A percentile compares a stretch with the other conserved stretches of the same genome.
Evolutionary conservation across 1,284 basidiomycete species (phyloP).

Genomic region (Melampsora larici-populina): DNA sequence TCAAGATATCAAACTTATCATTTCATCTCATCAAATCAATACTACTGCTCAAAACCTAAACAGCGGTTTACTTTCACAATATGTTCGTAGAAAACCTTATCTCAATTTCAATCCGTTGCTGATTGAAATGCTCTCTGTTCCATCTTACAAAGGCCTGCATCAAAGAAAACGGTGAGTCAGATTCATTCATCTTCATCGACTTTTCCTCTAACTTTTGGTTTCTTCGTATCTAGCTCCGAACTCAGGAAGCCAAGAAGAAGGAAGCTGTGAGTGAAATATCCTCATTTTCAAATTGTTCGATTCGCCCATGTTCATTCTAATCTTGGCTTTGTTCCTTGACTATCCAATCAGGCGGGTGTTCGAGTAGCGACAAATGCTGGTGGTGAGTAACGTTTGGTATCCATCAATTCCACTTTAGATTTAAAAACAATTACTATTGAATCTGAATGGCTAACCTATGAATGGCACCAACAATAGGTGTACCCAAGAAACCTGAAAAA

Average conservation of each 20-base stretch:
- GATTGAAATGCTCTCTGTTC: too few relatives aligned
- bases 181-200: too few relatives aligned
- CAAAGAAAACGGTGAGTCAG: slow-evolving; percentile 37
- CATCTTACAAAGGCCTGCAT: slow-evolving; percentile 24
- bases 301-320: not conserved
- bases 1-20: too few relatives aligned
- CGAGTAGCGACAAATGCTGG: slow-evolving; percentile 37
- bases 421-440: not conserved
- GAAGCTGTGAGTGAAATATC: slow-evolving; percentile 13
- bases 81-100: too few relatives aligned
- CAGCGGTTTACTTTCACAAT: too few relatives aligned
- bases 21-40: too few relatives aligned
- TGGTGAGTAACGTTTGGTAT: not conserved
- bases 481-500: slow-evolving; percentile 41
- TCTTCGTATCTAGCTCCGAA: slow-evolving; percentile 24
- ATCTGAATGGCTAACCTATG: not conserved
- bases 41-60: too few relatives aligned
- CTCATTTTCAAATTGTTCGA: not conserved
- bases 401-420: not conserved
- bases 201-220: not conserved
- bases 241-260: slow-evolving; percentile 38
- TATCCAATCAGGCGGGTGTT: slow-evolving; percentile 21
- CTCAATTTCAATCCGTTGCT: too few relatives aligned
- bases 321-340: not conserved
- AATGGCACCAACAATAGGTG: not conserved